These are phyloP conservation scores for Plasmodium gaboni DNA, from an alignment of 169 alveolate species.

Conservation along the genomic window DNA sequence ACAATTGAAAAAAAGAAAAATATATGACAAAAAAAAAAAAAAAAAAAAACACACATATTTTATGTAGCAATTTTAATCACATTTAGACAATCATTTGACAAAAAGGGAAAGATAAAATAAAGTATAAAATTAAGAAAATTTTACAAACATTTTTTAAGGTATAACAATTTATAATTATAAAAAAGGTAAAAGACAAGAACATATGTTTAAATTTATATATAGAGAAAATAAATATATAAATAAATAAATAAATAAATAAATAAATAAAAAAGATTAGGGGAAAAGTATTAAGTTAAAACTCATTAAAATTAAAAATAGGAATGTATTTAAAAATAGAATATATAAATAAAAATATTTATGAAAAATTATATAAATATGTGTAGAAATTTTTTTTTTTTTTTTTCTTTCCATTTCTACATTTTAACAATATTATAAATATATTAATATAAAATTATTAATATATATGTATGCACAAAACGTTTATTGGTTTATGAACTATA, in stretches of 20 bases:
- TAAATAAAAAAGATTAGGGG: too few relatives aligned
- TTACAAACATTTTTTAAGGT: constrained; percentile 4
- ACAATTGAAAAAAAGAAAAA: not conserved
- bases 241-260: too few relatives aligned
- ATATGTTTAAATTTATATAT: too few relatives aligned
- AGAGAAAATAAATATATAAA: too few relatives aligned
- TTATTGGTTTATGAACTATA: too few relatives aligned
- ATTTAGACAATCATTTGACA: constrained; percentile 55
- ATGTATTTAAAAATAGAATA: constrained; percentile 2
- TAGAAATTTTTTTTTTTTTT: too few relatives aligned
- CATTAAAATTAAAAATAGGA: constrained; percentile 1
- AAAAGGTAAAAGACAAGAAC: too few relatives aligned
- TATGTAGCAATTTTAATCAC: constrained; percentile 6
- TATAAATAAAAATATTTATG: constrained; percentile 7
- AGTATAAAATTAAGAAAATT: constrained; percentile 23
- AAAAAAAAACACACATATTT: constrained; percentile 7
- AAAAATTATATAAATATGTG: not conserved
- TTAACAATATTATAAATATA: too few relatives aligned
- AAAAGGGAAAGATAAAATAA: not conserved
- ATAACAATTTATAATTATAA: too few relatives aligned
- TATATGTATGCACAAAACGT: too few relatives aligned
- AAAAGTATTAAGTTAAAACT: not conserved
- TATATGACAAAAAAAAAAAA: constrained; percentile 1
- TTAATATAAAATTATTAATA: too few relatives aligned
- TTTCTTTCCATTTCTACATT: too few relatives aligned